A percentile compares a stretch with the other conserved stretches of the same genome.
These are phyloP conservation scores for Alternaria triticimaculans DNA, from an alignment of 2,329 filamentous ascomycete genomes.

Conservation along the genomic window DNA sequence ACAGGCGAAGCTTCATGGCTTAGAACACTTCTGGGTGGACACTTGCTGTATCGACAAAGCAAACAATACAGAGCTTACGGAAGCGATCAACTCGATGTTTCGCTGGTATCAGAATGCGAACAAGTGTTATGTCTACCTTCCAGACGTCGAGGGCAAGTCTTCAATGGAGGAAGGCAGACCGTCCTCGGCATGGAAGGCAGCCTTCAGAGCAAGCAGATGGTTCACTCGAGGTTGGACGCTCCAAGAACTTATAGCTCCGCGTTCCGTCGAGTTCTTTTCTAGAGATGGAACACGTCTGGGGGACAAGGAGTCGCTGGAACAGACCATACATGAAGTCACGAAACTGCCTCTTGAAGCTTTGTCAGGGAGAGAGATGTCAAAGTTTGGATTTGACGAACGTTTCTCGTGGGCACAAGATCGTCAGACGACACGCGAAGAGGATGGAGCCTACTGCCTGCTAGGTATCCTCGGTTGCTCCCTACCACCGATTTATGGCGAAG, in stretches of 20 bases:
- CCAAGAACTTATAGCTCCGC: constrained; percentile 24
- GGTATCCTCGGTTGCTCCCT: constrained; percentile 21
- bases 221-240: constrained; percentile 28
- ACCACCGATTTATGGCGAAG: constrained; percentile 20
- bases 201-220: constrained; percentile 20
- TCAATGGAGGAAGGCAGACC: background rate
- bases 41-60: background rate
- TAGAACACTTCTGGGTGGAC: background rate
- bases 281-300: constrained; percentile 10
- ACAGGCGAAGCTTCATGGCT: constrained; percentile 15
- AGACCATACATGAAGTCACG: constrained; percentile 15
- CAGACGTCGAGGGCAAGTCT: constrained; percentile 9
- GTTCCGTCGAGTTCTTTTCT: constrained; percentile 19
- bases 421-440: constrained; percentile 26
- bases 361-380: background rate
- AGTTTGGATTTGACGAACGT: constrained; percentile 20
- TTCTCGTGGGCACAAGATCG: constrained; percentile 32
- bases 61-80: background rate
- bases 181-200: background rate
- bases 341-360: constrained; percentile 14
- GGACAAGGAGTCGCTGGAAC: constrained; percentile 6
- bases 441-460: constrained; percentile 20
- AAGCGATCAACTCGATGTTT: constrained; percentile 23
- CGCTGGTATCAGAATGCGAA: constrained; percentile 20
- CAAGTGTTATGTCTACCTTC: constrained; percentile 26